A percentile compares a stretch with the other conserved stretches of the same genome.
phyloP scores from a whole-genome alignment of 768 basidiomycete genomes.

The Tricholoma flavovirens region DNA sequence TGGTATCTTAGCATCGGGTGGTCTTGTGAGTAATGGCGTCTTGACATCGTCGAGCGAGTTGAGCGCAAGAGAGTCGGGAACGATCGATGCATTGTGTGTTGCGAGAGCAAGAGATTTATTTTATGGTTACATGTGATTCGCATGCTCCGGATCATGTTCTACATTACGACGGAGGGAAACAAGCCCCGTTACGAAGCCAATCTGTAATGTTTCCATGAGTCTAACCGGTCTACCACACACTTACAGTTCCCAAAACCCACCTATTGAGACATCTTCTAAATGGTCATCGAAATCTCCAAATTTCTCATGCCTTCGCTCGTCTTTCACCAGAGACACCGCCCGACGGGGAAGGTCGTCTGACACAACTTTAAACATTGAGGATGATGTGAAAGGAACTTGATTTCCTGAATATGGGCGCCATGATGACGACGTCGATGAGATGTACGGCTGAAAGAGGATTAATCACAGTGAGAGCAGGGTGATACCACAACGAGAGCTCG shows the following conservation, averaged over 20 bases:
- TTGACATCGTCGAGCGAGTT: no score
- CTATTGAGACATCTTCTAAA: conserved; percentile 64
- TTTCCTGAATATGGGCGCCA: conserved; percentile 45
- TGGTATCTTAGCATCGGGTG: conserved; percentile 71
- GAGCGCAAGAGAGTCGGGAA: no score
- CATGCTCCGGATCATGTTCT: no score
- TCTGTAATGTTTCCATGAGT: not conserved
- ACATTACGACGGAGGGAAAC: not conserved
- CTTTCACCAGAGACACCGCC: conserved; percentile 45
- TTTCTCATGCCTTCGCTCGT: conserved; percentile 44
- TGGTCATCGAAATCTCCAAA: conserved; percentile 84
- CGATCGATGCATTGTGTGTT: no score
- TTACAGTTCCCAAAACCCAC: conserved; percentile 20
- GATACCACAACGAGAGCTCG: conserved; percentile 18
- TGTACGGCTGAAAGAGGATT: conserved; percentile 43
- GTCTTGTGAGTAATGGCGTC: no score
- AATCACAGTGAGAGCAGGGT: no score
- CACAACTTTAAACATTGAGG: conserved; percentile 42
- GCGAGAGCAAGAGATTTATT: no score
- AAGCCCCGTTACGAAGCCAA: conserved; percentile 1
- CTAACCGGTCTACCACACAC: no score
- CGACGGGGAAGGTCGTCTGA: conserved; percentile 39
- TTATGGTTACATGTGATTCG: no score
- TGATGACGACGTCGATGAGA: conserved; percentile 27
- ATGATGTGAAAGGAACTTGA: conserved; percentile 36